These are phyloP conservation scores for Effrenium voratum DNA, from an alignment of 73 alveolate species.

Conservation along the genomic window DNA sequence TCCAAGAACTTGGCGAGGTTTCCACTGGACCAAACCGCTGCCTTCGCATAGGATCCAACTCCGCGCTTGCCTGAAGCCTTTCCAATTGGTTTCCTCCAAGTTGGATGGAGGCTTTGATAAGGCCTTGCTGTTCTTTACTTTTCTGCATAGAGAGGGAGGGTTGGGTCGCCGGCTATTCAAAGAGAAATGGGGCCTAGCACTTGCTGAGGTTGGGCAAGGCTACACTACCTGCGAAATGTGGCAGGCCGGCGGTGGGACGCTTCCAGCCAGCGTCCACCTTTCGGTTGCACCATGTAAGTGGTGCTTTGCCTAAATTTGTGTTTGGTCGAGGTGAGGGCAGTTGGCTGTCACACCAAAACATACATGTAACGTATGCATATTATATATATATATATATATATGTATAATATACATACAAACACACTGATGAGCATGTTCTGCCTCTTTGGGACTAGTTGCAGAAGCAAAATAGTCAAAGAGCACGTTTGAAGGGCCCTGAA, in stretches of 20 bases:
- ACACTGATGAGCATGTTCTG: not conserved
- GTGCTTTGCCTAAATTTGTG: not conserved
- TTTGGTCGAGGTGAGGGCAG: not conserved
- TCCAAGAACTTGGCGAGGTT: not conserved
- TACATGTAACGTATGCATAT: no score
- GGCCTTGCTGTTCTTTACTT: not conserved
- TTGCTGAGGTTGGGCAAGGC: conserved; percentile 63
- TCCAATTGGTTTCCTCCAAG: no score
- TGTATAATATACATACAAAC: not conserved
- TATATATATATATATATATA: no score
- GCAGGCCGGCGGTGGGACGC: conserved; percentile 14
- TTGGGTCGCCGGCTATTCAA: no score
- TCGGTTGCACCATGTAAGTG: not conserved
- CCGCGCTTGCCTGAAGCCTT: not conserved
- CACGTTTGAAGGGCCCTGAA: not conserved
- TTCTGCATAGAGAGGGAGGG: not conserved
- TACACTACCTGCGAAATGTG: conserved; percentile 85
- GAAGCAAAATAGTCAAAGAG: not conserved
- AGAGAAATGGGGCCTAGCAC: no score
- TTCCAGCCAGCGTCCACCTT: no score
- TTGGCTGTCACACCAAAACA: not conserved
- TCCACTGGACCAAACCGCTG: not conserved
- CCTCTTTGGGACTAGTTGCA: not conserved
- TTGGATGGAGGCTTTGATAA: not conserved
- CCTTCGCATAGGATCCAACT: not conserved